A percentile compares a stretch with the other conserved stretches of the same genome.
Conservation (phyloP, 768 basidiomycete species). For the Lactarius trivialis region DNA sequence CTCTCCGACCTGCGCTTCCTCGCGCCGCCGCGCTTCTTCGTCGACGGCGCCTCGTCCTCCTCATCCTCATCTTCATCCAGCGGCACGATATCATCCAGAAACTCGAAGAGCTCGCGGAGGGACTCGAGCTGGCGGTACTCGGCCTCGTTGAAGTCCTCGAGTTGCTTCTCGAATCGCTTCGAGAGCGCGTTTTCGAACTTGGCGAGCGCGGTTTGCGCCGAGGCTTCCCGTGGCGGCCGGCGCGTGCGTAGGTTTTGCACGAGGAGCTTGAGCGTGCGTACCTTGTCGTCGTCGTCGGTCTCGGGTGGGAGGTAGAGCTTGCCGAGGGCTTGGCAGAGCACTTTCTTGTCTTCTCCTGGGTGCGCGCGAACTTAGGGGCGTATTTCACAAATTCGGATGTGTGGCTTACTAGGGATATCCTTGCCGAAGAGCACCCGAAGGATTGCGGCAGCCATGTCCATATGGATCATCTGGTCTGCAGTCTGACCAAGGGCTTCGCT, state of each 20-base stretch:
- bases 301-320: slow-evolving; percentile 62
- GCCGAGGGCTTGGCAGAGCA: slow-evolving; percentile 39
- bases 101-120: slow-evolving; percentile 58
- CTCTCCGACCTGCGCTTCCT: slow-evolving; percentile 56
- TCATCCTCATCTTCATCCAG: slow-evolving; percentile 52
- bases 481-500: slow-evolving; percentile 39
- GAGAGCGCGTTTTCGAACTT: slow-evolving; percentile 60
- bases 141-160: slow-evolving; percentile 66
- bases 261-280: slow-evolving; percentile 55
- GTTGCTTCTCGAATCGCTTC: slow-evolving; percentile 67
- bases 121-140: slow-evolving; percentile 60
- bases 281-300: slow-evolving; percentile 56
- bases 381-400: no score
- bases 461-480: slow-evolving; percentile 40
- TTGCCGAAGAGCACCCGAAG: slow-evolving; percentile 43
- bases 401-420: slow-evolving; percentile 46
- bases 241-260: slow-evolving; percentile 54
- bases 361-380: background rate
- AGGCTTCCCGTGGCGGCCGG: slow-evolving; percentile 50
- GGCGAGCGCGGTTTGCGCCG: slow-evolving; percentile 59
- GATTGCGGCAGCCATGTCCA: slow-evolving; percentile 51
- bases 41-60: slow-evolving; percentile 30
- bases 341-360: slow-evolving; percentile 44
- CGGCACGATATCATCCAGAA: slow-evolving; percentile 66
- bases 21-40: slow-evolving; percentile 36